Base-by-base conservation (phyloP, 495 filamentous ascomycete genomes). In the Xylaria palmicola region DNA sequence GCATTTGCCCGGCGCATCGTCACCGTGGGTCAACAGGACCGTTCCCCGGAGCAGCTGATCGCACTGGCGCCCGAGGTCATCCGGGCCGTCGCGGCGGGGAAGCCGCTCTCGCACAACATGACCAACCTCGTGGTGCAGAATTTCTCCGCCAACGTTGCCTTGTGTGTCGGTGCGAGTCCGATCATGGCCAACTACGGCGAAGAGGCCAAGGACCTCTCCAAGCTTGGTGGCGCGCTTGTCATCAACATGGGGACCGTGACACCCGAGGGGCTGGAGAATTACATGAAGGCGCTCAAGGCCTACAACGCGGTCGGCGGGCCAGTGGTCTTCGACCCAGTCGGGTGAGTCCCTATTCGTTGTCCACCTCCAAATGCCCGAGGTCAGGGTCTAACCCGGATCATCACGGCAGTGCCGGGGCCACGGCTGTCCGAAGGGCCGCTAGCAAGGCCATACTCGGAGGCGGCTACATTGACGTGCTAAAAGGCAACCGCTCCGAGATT, bases 191-290 rank as follows among this genome's bases (percentile, higher is more conserved):
- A 88, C 62, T 88, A 92, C 66, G 89, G 86, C 12, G 84, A 88
- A 58, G 94, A 98, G 80, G 91, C 93, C 4, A 72, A 74, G 6
- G 92, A 97, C 69, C 77, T 98, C 39, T 85, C 84, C 32, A 78
- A 78, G 26, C 78, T 93, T 6, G 81, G 80, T 1, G 82, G 81
- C 6, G 81, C 89, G 3, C 77, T 97, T 10, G 88, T 98, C 13
- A 86, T 98, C 66, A 98, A 98, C 73, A 97, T 97, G 91, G 94
- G 94, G 20, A 96, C 91, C 2, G 82, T 93, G 27, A 90, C 86
- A 8, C 84, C 88, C 3, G 87, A 89, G 5, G 86, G 86, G 49
- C 69, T 92, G 7, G 60, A 76, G 6, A 90, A 90, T 67, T 92
- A 93, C 68, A 41, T 74, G 9, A 75, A 80, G 61, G 74, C 78